Percentiles rank a stretch among this genome's conserved stretches.
phyloP scores from a whole-genome alignment of 2,329 filamentous ascomycete species.

The Ophiostoma angusticollis region DNA sequence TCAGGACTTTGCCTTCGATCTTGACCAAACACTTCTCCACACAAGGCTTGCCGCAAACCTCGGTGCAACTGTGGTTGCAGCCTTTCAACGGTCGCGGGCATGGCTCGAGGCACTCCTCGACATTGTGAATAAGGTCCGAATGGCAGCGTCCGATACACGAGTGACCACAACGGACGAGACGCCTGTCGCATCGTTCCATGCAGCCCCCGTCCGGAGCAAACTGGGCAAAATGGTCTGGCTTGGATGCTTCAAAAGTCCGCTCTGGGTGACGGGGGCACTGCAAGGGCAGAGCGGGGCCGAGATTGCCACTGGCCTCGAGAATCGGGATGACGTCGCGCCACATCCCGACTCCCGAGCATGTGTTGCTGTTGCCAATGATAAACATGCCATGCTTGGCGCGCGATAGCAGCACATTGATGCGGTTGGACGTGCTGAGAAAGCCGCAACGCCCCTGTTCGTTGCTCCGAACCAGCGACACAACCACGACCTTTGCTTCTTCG shows the following conservation, averaged over 20 bases:
- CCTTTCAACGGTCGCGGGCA: constrained; percentile 29
- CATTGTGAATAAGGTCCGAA: constrained; percentile 32
- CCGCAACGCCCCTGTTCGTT: constrained; percentile 46
- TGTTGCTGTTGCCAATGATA: constrained; percentile 53
- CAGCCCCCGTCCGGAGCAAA: constrained; percentile 53
- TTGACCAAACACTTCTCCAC: constrained; percentile 22
- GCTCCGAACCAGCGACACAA: constrained; percentile 59
- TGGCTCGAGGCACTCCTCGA: constrained; percentile 30
- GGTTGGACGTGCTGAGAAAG: constrained; percentile 53
- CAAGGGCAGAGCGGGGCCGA: constrained; percentile 40
- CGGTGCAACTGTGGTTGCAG: constrained; percentile 33
- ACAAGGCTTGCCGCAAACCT: constrained; percentile 31
- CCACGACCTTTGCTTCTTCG: constrained; percentile 58
- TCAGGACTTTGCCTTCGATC: constrained; percentile 20
- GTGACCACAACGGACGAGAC: constrained; percentile 38
- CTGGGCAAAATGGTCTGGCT: constrained; percentile 43
- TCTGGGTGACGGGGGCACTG: constrained; percentile 49
- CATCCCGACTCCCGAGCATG: constrained; percentile 45
- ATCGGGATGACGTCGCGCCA: constrained; percentile 47
- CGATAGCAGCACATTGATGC: constrained; percentile 56
- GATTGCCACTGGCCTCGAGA: constrained; percentile 29
- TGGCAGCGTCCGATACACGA: constrained; percentile 33
- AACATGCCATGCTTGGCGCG: constrained; percentile 59
- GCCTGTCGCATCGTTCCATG: constrained; percentile 32
- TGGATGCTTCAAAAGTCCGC: constrained; percentile 33